phyloP scores from a whole-genome alignment of 1,284 basidiomycete species.

The Mrakiaceae sp. region DNA sequence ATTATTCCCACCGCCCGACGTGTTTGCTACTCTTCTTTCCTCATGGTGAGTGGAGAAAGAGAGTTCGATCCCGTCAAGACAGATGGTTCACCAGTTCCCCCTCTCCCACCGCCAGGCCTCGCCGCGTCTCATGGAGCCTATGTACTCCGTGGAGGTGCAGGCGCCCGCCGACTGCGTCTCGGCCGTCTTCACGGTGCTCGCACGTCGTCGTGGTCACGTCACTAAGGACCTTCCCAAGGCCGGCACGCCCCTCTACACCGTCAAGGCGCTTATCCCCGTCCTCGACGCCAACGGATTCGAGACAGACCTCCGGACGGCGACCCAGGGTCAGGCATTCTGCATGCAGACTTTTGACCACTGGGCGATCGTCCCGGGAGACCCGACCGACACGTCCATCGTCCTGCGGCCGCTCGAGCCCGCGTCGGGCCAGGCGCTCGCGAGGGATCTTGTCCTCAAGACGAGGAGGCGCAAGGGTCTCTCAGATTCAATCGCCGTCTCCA shows the following conservation, averaged over 20 bases:
- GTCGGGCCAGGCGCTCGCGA: conserved; percentile 73
- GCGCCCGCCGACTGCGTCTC: conserved; percentile 97
- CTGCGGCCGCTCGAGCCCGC: conserved; percentile 93
- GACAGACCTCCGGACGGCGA: conserved; percentile 91
- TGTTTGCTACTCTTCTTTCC: conserved; percentile 97
- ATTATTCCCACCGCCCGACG: conserved; percentile 95
- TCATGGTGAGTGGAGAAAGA: conserved; percentile 54
- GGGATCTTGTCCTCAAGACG: conserved; percentile 92
- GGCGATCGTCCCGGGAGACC: conserved; percentile 94
- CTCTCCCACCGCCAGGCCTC: conserved; percentile 49
- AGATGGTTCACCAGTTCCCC: background rate
- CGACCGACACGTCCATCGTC: conserved; percentile 89
- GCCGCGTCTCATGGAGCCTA: conserved; percentile 86
- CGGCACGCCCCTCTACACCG: conserved; percentile 91
- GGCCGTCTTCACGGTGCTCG: conserved; percentile 92
- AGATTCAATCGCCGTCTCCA: conserved; percentile 85
- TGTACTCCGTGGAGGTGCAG: conserved; percentile 97
- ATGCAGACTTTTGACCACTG: conserved; percentile 96
- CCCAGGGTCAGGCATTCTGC: conserved; percentile 95
- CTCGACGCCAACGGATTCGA: conserved; percentile 99
- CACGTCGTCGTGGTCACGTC: conserved; percentile 91
- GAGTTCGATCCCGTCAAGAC: conserved; percentile 32
- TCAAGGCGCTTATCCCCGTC: conserved; percentile 93
- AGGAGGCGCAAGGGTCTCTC: conserved; percentile 88
- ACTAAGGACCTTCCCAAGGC: conserved; percentile 96